phyloP scores from a whole-genome alignment of 2,329 filamentous ascomycete genomes.

The Pseudogymnoascus sp. region DNA sequence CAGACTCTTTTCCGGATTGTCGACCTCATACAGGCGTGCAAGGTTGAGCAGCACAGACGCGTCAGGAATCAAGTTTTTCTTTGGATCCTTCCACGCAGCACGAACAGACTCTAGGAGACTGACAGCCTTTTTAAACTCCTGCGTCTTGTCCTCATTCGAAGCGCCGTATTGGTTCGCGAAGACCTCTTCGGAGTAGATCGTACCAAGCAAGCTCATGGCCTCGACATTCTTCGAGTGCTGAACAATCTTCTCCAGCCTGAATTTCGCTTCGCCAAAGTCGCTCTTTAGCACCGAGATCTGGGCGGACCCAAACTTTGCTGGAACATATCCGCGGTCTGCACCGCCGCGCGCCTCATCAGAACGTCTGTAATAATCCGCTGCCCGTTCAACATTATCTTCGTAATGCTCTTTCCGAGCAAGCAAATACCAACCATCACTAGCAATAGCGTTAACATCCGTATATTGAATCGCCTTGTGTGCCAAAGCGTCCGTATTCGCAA shows the following conservation, averaged over 20 bases:
- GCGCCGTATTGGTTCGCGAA: conserved; percentile 67
- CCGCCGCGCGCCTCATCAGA: conserved; percentile 89
- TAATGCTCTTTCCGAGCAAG: conserved; percentile 88
- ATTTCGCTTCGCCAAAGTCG: conserved; percentile 85
- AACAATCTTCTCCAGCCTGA: conserved; percentile 87
- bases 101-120: conserved; percentile 76
- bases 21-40: conserved; percentile 79
- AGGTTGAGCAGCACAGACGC: conserved; percentile 85
- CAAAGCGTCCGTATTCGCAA: conserved; percentile 73
- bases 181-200: conserved; percentile 88
- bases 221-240: conserved; percentile 77
- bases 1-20: conserved; percentile 80
- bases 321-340: conserved; percentile 81
- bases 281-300: conserved; percentile 79
- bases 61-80: conserved; percentile 73
- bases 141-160: conserved; percentile 76
- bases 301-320: conserved; percentile 88
- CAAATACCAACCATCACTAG: conserved; percentile 95
- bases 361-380: conserved; percentile 77
- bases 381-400: conserved; percentile 62
- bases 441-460: conserved; percentile 92
- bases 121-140: conserved; percentile 80
- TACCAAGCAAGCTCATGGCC: conserved; percentile 85
- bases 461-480: conserved; percentile 90
- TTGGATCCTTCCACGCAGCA: conserved; percentile 84